Evolutionary conservation across 2,329 filamentous ascomycete genomes (phyloP).

Genomic region (Uncinocarpus reesii): DNA sequence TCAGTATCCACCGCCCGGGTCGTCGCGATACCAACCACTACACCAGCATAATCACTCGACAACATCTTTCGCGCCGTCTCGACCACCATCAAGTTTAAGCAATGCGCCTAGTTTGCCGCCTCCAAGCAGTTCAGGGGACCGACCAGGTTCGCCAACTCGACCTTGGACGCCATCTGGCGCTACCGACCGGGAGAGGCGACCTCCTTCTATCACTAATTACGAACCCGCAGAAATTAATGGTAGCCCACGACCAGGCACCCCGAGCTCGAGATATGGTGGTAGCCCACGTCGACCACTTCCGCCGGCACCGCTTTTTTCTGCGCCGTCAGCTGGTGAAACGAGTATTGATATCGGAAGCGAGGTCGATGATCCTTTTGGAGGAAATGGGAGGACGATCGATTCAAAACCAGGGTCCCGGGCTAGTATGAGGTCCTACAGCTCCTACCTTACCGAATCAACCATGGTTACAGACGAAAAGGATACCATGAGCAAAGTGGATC

Average conservation of each 20-base stretch:
- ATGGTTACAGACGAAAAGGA: conserved; percentile 45
- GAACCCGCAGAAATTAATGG: conserved; percentile 85
- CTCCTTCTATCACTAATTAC: conserved; percentile 56
- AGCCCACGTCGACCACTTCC: conserved; percentile 80
- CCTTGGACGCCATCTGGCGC: conserved; percentile 48
- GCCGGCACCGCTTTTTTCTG: conserved; percentile 73
- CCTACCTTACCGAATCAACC: conserved; percentile 52
- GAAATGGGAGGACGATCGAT: conserved; percentile 27
- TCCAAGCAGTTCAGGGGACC: conserved; percentile 27
- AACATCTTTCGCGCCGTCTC: conserved; percentile 26
- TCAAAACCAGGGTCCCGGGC: conserved; percentile 49
- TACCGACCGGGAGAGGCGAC: conserved; percentile 59
- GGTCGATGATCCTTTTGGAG: conserved; percentile 67
- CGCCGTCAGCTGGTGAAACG: conserved; percentile 31
- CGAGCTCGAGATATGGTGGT: conserved; percentile 77
- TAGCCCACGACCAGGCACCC: conserved; percentile 78
- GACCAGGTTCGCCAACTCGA: conserved; percentile 35
- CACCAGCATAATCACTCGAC: conserved; percentile 26
- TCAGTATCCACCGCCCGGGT: conserved; percentile 21
- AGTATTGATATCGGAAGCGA: conserved; percentile 44
- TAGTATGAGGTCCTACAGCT: conserved; percentile 52
- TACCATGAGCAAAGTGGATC: conserved; percentile 32
- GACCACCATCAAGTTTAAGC: conserved; percentile 36
- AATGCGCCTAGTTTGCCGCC: conserved; percentile 35
- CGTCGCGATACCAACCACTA: conserved; percentile 25